Conservation (phyloP, 805 yeast species). For the Kodamaea sagamina region DNA sequence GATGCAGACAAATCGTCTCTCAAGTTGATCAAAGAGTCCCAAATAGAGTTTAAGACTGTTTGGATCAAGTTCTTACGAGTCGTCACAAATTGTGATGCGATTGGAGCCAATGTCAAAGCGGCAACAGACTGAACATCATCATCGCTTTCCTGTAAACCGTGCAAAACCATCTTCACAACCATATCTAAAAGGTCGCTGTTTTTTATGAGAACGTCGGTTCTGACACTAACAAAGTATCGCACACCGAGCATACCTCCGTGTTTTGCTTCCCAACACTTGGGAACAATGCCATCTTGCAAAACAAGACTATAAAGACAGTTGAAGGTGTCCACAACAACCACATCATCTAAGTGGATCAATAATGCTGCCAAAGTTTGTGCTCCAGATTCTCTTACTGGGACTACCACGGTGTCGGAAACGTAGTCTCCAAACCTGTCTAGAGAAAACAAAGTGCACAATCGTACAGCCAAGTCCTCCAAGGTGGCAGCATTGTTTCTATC, state of each 20-base stretch:
- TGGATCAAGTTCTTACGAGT: constrained; percentile 54
- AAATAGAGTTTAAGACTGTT: constrained; percentile 65
- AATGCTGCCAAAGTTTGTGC: constrained; percentile 94
- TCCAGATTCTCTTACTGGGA: constrained; percentile 96
- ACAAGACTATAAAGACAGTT: constrained; percentile 66
- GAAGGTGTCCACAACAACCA: constrained; percentile 62
- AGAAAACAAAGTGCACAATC: constrained; percentile 83
- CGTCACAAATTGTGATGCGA: constrained; percentile 82
- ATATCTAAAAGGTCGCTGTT: constrained; percentile 62
- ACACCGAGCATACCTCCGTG: constrained; percentile 97
- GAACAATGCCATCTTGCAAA: constrained; percentile 57
- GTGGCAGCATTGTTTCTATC: constrained; percentile 63
- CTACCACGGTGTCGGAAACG: constrained; percentile 95
- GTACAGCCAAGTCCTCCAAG: constrained; percentile 83
- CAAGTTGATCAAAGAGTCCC: constrained; percentile 83
- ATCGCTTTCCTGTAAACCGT: constrained; percentile 74
- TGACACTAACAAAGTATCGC: constrained; percentile 85
- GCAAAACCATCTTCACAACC: constrained; percentile 81
- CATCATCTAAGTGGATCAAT: constrained; percentile 67
- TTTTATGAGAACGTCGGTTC: constrained; percentile 71
- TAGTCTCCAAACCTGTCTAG: constrained; percentile 96
- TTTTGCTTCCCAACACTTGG: constrained; percentile 90
- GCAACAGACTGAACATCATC: constrained; percentile 98
- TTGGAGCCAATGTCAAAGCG: constrained; percentile 89
- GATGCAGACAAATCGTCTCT: constrained; percentile 94